Percentiles rank a stretch among this genome's conserved stretches.
Conservation (phyloP, 2,329 filamentous ascomycete genomes). For the Pyrenophora graminea region DNA sequence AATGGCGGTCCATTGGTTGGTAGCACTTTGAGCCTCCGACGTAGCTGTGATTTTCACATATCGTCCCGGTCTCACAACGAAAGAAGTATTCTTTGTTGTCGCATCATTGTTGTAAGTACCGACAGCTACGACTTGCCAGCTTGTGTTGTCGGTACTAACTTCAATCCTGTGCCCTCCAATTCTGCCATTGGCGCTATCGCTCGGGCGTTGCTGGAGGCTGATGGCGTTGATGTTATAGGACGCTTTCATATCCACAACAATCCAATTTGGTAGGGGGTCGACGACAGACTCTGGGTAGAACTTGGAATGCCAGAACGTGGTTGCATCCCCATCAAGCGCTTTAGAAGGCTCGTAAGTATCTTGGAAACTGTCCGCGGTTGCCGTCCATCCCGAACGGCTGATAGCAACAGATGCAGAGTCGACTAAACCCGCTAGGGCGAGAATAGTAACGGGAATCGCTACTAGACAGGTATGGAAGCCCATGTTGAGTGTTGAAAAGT, state of each 20-base stretch:
- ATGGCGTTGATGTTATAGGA: conserved; percentile 38
- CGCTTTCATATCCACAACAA: conserved; percentile 42
- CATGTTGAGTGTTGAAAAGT: too few relatives aligned
- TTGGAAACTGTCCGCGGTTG: conserved; percentile 32
- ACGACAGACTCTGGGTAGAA: conserved; percentile 20
- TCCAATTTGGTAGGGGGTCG: conserved; percentile 35
- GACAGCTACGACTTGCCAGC: conserved; percentile 29
- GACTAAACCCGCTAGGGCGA: not conserved
- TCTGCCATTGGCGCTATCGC: conserved; percentile 40
- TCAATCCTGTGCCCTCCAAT: conserved; percentile 44
- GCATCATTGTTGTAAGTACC: conserved; percentile 35
- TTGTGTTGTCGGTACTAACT: conserved; percentile 36
- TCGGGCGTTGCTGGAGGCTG: conserved; percentile 41
- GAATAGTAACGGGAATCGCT: too few relatives aligned
- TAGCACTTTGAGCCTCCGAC: conserved; percentile 26
- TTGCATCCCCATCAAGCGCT: conserved; percentile 38
- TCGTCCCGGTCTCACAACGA: conserved; percentile 26
- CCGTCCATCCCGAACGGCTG: conserved; percentile 30
- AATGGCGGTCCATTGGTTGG: conserved; percentile 24
- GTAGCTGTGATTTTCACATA: conserved; percentile 32
- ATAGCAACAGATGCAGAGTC: conserved; percentile 23
- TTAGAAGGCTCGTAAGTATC: conserved; percentile 27
- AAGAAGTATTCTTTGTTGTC: conserved; percentile 29
- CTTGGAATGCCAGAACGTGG: conserved; percentile 42
- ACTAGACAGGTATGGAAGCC: too few relatives aligned